A percentile compares a stretch with the other conserved stretches of the same genome.
These are phyloP conservation scores for Sporothrix schenckii DNA, from an alignment of 2,329 filamentous ascomycete genomes.

Conservation along the genomic window DNA sequence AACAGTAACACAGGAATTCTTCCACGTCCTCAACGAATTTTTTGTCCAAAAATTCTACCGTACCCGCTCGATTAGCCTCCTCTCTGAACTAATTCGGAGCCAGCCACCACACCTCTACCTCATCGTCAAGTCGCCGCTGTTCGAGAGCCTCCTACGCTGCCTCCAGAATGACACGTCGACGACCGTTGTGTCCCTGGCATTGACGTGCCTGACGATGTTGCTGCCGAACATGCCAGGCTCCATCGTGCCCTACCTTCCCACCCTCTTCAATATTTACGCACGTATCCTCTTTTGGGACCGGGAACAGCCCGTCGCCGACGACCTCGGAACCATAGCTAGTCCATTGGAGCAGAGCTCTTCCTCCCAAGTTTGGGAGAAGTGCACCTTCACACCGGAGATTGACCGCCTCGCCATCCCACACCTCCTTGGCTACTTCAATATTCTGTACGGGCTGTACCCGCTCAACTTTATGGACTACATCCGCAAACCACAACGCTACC, in stretches of 20 bases:
- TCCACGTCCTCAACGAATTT: conserved; percentile 66
- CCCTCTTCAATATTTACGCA: conserved; percentile 80
- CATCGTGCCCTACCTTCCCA: conserved; percentile 67
- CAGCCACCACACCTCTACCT: conserved; percentile 80
- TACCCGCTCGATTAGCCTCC: conserved; percentile 64
- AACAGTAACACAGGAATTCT: conserved; percentile 57
- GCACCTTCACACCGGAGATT: conserved; percentile 62
- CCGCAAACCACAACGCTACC: conserved; percentile 75
- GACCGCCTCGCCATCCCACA: conserved; percentile 67
- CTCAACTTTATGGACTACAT: conserved; percentile 88
- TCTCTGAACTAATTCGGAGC: conserved; percentile 72
- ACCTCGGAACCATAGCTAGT: conserved; percentile 38
- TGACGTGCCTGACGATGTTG: conserved; percentile 79
- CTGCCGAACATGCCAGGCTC: conserved; percentile 78
- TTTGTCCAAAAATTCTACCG: conserved; percentile 67
- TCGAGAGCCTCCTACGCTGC: conserved; percentile 71
- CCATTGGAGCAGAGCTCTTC: conserved; percentile 32
- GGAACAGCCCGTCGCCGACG: conserved; percentile 49
- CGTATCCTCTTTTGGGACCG: conserved; percentile 78
- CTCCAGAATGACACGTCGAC: conserved; percentile 78
- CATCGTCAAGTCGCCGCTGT: conserved; percentile 70
- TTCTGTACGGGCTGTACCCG: conserved; percentile 80
- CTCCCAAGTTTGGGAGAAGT: conserved; percentile 64
- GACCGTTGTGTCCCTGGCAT: conserved; percentile 71
- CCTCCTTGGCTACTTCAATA: conserved; percentile 75